Base-by-base conservation (phyloP, 257 asterid species). In the Solanum tarijense region DNA sequence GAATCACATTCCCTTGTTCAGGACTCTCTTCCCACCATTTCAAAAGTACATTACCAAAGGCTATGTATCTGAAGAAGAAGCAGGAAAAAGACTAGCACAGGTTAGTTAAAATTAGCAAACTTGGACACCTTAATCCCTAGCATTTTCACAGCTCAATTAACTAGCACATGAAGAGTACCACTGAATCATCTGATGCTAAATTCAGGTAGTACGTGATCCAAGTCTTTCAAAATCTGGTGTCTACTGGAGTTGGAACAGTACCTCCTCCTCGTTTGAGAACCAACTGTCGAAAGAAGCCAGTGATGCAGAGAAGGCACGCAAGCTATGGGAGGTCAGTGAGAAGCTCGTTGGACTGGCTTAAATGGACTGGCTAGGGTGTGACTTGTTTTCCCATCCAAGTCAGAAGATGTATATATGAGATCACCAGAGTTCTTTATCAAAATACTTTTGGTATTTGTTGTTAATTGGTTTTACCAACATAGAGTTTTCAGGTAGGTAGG, bases 21-120 rank as follows among this genome's bases (percentile, higher is more conserved):
- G 98, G 90, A 58, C 88, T 66, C 98, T 96, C 87, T 96, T 96
- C 92, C 99, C 98, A 7, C 98, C 98, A 1, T 96, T 96, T 90
- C 99, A 96, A 90, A 96, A 94, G 88, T 96, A 90, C 83, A 95
- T 95, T 89, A 96, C 99, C 20, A 96, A 96, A 90, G 98, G 99
- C 5, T 96, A 90, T 55, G 99, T 96, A 23, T 94, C 99, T 4
- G 99, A 96, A 86, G 95, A 89, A 82, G 99, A 92, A 85, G 95
- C 99, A 1, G 99, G 98, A 39, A 92, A 96, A 83, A 90, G 99
- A 90, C 98, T 96, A 66, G 99, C 99, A 10, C 98, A 95, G 99
- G 98, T 94, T 23, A 89, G 89, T 87, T 23, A 8, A 71, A 73
- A 29, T 86, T 18, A 65, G 76, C 84, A 71, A 88, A 76, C 16